These are phyloP conservation scores for Ottelia alismoides DNA, from an alignment of 106 monocot species.

Conservation along the genomic window DNA sequence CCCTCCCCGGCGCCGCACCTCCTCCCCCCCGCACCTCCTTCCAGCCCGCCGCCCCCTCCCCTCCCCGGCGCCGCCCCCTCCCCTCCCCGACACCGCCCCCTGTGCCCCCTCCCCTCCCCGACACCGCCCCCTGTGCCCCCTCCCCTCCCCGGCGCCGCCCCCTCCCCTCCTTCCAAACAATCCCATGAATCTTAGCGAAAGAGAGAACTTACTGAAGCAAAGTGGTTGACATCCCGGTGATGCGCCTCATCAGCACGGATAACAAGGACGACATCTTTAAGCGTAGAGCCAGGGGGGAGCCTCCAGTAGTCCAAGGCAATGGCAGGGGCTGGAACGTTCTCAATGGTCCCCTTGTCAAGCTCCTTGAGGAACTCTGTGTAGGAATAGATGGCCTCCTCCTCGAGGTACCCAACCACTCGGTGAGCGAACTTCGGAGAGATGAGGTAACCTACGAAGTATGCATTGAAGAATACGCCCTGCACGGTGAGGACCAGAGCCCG, in stretches of 20 bases:
- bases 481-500: slow-evolving; percentile 19
- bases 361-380: slow-evolving; percentile 26
- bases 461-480: slow-evolving; percentile 30
- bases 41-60: too few relatives aligned
- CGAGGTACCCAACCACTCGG: slow-evolving; percentile 24
- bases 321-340: slow-evolving; percentile 24
- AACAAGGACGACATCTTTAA: slow-evolving; percentile 16
- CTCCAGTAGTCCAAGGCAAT: slow-evolving; percentile 31
- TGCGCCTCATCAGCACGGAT: slow-evolving; percentile 3
- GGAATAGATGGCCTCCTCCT: slow-evolving; percentile 33
- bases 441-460: slow-evolving; percentile 21
- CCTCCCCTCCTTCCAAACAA: too few relatives aligned
- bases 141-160: too few relatives aligned
- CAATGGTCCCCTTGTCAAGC: slow-evolving; percentile 19
- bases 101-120: too few relatives aligned
- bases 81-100: too few relatives aligned
- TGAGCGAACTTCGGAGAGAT: slow-evolving; percentile 32
- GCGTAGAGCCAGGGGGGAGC: slow-evolving; percentile 18
- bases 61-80: too few relatives aligned
- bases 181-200: too few relatives aligned
- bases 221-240: slow-evolving; percentile 3
- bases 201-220: slow-evolving; percentile 2
- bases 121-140: too few relatives aligned
- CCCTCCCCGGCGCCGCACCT: too few relatives aligned
- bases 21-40: too few relatives aligned